Base-by-base conservation (phyloP, 2,329 filamentous ascomycete species). In the Cladosporium sp. region DNA sequence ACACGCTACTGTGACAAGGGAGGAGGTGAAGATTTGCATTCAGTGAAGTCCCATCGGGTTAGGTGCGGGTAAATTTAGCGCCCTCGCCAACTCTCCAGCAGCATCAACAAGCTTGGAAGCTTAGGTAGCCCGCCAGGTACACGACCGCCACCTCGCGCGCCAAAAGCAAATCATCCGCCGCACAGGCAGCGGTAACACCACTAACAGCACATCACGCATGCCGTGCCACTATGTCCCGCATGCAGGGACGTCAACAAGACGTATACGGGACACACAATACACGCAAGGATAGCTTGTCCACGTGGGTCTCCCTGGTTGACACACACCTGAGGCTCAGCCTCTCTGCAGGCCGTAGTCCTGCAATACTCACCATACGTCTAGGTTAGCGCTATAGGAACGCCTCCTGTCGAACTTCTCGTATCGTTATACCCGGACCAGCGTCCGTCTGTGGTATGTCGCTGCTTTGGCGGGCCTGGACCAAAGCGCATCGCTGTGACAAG, bases 341-440 rank as follows among this genome's bases (percentile, higher is more conserved):
- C 37, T 13, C 36, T 40, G 24, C 44, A 32, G 18, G 24, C 36
- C 18, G 44, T 32, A 12, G n/a, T 17, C 37, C 44, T 40, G 8
- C 36, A 15, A 47, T 37, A 9, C 9, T 19, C n/a, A 18, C 22
- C n/a, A 13, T 27, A 34, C 13, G 13, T 19, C 32, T 47, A 18
- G 22, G 43, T 39, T 47, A 15, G 34, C 43, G 22, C 45, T 41
- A 34, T 48, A 40, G 45, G 37, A 29, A 15, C 36, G 45, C 27
- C 19, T 41, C 18, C 17, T n/a, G n/a, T 18, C n/a, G 40, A 34
- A 29, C n/a, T 13, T 19, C 29, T 48, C 12, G 37, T 34, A 27
- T 48, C 29, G 20, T 30, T 38, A n/a, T n/a, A n/a, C 27, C 24
- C 44, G 39, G 36, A 29, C 36, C 34, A 15, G 32, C 37, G 24